phyloP scores from a whole-genome alignment of 441 rosid species.

The Raphanus hybrid region DNA sequence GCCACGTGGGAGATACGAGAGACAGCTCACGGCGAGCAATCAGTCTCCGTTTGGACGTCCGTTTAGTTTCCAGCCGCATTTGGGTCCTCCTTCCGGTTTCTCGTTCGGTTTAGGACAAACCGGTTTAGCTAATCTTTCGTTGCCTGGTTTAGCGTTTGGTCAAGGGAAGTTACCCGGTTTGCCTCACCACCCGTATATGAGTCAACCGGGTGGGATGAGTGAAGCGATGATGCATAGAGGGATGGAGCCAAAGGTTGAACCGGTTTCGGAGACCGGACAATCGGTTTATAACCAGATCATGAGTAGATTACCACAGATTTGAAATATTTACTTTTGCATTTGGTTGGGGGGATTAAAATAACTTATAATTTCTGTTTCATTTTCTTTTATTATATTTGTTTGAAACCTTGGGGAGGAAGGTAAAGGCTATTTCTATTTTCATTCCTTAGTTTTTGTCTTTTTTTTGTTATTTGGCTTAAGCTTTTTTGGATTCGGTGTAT shows the following conservation, averaged over 20 bases:
- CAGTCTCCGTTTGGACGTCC: slow-evolving; percentile 39
- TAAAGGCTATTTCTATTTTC: slow-evolving; percentile 26
- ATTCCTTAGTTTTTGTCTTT: not conserved
- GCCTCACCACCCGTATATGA: slow-evolving; percentile 71
- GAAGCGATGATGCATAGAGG: slow-evolving; percentile 45
- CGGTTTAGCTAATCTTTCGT: slow-evolving; percentile 63
- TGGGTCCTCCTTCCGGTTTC: slow-evolving; percentile 40
- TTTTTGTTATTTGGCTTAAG: not conserved
- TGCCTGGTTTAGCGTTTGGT: slow-evolving; percentile 67
- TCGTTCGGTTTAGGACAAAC: slow-evolving; percentile 39
- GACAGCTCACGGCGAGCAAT: slow-evolving; percentile 27
- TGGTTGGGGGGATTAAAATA: slow-evolving; percentile 5
- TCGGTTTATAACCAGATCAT: slow-evolving; percentile 77
- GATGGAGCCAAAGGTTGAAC: slow-evolving; percentile 81
- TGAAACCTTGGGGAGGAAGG: slow-evolving; percentile 37
- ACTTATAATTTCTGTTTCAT: slow-evolving; percentile 18
- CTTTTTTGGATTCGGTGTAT: not conserved
- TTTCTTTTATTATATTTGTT: slow-evolving; percentile 26
- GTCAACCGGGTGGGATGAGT: slow-evolving; percentile 49
- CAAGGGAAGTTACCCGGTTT: slow-evolving; percentile 64
- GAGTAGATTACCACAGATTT: slow-evolving; percentile 75
- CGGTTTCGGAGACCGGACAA: slow-evolving; percentile 65
- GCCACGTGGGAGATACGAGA: slow-evolving; percentile 39
- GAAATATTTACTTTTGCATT: slow-evolving; percentile 21
- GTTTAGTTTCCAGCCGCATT: slow-evolving; percentile 42